Evolutionary conservation across 176 grass and related monocot species (phyloP).

Genomic region (bread wheat (Triticum aestivum)): DNA sequence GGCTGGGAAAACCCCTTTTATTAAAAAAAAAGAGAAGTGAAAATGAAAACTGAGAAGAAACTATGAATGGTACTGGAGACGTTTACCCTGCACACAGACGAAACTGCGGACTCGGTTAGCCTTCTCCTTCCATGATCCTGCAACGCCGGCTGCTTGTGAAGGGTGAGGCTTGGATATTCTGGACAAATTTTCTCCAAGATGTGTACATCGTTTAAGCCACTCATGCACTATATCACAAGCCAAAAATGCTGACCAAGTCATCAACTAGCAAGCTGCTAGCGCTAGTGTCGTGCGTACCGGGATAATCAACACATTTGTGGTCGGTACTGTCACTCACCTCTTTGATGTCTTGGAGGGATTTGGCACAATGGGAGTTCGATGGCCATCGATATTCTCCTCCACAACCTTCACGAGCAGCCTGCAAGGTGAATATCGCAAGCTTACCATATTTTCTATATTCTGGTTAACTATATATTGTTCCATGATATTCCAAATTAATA

Average conservation of each 20-base stretch:
- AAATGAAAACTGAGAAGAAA: neutral
- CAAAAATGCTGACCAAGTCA: neutral
- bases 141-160: neutral
- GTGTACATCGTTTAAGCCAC: neutral
- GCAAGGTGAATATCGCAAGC: neutral
- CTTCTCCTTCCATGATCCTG: neutral
- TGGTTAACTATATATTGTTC: neutral
- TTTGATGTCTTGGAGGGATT: neutral
- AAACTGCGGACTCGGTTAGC: neutral
- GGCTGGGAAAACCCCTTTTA: too few relatives aligned
- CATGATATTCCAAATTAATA: neutral
- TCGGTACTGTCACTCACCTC: neutral
- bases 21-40: neutral
- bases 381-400: neutral
- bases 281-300: neutral
- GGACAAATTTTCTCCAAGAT: neutral
- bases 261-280: neutral
- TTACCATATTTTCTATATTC: neutral
- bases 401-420: conserved; percentile 8
- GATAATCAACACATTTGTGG: neutral
- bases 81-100: neutral
- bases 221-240: neutral
- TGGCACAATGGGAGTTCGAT: neutral
- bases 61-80: neutral
- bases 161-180: neutral